A percentile compares a stretch with the other conserved stretches of the same genome.
Conservation (phyloP, 768 basidiomycete species). For the Mycena epipterygia region DNA sequence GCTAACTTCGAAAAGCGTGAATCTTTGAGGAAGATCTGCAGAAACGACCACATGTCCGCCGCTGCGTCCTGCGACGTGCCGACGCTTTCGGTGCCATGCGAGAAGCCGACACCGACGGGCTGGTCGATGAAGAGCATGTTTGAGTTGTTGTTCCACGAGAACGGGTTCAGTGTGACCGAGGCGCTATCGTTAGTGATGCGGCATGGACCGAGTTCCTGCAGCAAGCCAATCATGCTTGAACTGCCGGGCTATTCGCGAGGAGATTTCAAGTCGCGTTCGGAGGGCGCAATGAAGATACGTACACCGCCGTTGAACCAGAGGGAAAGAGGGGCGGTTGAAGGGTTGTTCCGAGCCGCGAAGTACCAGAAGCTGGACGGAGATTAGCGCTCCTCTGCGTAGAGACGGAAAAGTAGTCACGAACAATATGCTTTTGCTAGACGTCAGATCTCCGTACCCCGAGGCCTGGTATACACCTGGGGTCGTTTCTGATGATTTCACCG, state of each 20-base stretch:
- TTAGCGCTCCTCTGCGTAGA: background rate
- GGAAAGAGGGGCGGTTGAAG: conserved; percentile 70
- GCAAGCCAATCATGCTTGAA: conserved; percentile 73
- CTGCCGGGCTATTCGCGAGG: conserved; percentile 58
- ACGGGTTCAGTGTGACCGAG: conserved; percentile 63
- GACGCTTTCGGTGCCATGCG: conserved; percentile 64
- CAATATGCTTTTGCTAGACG: conserved; percentile 71
- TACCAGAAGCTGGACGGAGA: conserved; percentile 70
- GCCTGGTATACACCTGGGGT: conserved; percentile 73
- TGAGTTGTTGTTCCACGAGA: conserved; percentile 69
- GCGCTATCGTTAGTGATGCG: conserved; percentile 68
- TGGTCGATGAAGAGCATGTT: conserved; percentile 77
- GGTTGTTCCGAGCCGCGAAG: conserved; percentile 72
- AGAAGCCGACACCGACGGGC: conserved; percentile 76
- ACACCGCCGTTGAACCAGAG: conserved; percentile 79
- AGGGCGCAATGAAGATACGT: conserved; percentile 40
- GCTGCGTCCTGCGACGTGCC: conserved; percentile 69
- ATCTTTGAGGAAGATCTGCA: conserved; percentile 74
- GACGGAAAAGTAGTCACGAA: conserved; percentile 35
- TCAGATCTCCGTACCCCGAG: conserved; percentile 75
- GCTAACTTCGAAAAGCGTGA: conserved; percentile 63
- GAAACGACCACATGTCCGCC: conserved; percentile 69
- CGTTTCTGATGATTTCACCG: conserved; percentile 56
- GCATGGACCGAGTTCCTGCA: conserved; percentile 86
- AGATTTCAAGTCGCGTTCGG: background rate